Conservation (phyloP, 2,329 filamentous ascomycete species). For the Tolypocladium amazonense region DNA sequence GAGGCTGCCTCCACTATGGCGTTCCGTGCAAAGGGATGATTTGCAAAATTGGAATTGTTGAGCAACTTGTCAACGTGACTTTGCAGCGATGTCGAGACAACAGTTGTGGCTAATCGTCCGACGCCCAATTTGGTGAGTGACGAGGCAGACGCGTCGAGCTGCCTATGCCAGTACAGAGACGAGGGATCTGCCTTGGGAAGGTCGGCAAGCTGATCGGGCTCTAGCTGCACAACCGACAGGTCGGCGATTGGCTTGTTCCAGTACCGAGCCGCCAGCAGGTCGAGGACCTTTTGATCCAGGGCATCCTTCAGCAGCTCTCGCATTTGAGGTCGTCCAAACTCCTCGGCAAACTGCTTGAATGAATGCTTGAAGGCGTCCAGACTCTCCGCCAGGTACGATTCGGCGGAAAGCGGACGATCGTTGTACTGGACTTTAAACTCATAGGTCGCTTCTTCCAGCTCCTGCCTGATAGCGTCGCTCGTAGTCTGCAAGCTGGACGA, state of each 20-base stretch:
- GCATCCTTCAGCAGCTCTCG: slow-evolving; percentile 82
- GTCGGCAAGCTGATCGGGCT: slow-evolving; percentile 63
- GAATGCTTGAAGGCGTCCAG: slow-evolving; percentile 95
- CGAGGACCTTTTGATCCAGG: slow-evolving; percentile 88
- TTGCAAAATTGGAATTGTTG: slow-evolving; percentile 69
- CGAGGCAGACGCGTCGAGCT: slow-evolving; percentile 85
- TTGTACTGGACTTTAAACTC: slow-evolving; percentile 99
- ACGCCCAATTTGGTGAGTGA: slow-evolving; percentile 90
- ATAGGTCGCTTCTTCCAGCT: slow-evolving; percentile 92
- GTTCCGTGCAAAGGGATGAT: slow-evolving; percentile 83
- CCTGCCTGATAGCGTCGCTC: slow-evolving; percentile 84
- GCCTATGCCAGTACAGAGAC: slow-evolving; percentile 84
- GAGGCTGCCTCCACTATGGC: slow-evolving; percentile 89
- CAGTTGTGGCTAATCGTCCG: slow-evolving; percentile 81
- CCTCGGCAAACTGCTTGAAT: slow-evolving; percentile 86
- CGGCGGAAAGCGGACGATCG: slow-evolving; percentile 84
- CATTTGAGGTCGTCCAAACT: slow-evolving; percentile 83
- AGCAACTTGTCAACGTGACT: slow-evolving; percentile 72
- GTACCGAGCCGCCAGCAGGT: slow-evolving; percentile 84
- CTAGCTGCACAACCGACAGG: slow-evolving; percentile 53
- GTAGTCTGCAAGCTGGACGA: slow-evolving; percentile 82
- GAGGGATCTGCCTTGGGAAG: slow-evolving; percentile 79
- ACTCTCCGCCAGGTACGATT: slow-evolving; percentile 92
- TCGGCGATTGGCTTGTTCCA: slow-evolving; percentile 96
- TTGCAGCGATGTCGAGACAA: slow-evolving; percentile 82